Base-by-base conservation (phyloP, 805 yeast species). In the Zygotorulaspora chibaensis region DNA sequence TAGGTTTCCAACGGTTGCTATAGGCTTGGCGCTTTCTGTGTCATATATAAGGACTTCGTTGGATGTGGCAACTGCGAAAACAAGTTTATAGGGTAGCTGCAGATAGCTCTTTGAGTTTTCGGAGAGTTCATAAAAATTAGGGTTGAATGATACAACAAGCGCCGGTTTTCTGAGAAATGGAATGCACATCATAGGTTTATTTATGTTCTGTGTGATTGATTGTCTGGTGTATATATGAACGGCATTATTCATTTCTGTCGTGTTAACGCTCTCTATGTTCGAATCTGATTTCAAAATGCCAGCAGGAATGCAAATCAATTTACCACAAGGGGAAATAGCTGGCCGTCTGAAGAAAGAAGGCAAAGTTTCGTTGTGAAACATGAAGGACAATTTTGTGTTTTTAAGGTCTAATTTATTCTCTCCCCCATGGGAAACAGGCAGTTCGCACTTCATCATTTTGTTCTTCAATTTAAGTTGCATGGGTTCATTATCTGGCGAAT, bases 21-120 rank as follows among this genome's bases (percentile, higher is more conserved):
- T 57, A 2, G 97, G 95, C 45, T 73, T 65, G 20, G 72, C 57
- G 27, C 74, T 72, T 51, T 82, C 85, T 0, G 98, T 91, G 54
- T 88, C 95, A 65, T 87, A 93, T 1, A 93, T 68, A 8, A 84
- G 58, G 10, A 93, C 84, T 11, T 90, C 76, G 61, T 87, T 96
- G 46, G 87, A 89, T 0, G 97, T 90, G 0, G 96, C 98, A 15
- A 93, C 84, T 0, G 97, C 98, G 68, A 85, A 90, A 0, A 91
- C 68, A 80, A 93, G 77, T 51, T 88, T 77, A 59, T 93, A 89
- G 1, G 87, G 84, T 37, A 90, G 65, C 3, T 70, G 65, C 49
- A 87, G 75, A 11, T 74, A 74, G 1, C 70, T 40, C 17, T 43
- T 38, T 12, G 38, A 15, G 33, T 28, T 23, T 17, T 39, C 42